phyloP scores from a whole-genome alignment of 1,284 basidiomycete genomes.

The Boletus semigastroideus region DNA sequence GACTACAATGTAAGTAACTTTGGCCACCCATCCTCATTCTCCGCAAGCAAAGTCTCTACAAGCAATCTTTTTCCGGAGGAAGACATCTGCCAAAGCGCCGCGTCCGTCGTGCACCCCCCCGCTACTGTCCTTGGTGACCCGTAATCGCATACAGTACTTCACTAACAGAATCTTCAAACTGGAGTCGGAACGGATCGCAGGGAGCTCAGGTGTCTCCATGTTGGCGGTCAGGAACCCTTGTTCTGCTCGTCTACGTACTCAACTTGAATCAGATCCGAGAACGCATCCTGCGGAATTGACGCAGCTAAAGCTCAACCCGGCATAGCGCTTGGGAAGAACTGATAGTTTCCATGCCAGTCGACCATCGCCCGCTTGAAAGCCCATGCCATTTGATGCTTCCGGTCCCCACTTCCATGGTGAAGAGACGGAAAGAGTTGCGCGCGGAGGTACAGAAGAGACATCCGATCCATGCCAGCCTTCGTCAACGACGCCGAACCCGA shows the following conservation, averaged over 20 bases:
- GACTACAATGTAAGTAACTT: neutral
- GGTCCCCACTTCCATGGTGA: neutral
- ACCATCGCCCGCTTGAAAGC: slow-evolving; percentile 6
- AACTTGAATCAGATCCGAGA: slow-evolving; percentile 17
- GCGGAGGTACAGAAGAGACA: slow-evolving; percentile 1
- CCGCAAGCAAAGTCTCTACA: neutral
- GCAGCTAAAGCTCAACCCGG: slow-evolving; percentile 5
- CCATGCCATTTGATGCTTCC: neutral
- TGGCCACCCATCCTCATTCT: neutral
- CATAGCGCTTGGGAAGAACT: slow-evolving; percentile 11
- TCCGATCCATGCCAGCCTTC: neutral
- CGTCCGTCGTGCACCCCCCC: slow-evolving; percentile 7
- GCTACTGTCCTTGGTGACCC: slow-evolving; percentile 3
- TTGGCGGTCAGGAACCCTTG: neutral
- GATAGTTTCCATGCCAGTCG: slow-evolving; percentile 25
- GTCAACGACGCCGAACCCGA: slow-evolving; percentile 21
- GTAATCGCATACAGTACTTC: slow-evolving; percentile 8
- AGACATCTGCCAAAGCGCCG: slow-evolving; percentile 23
- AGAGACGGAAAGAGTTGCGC: neutral
- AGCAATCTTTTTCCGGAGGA: slow-evolving; percentile 10
- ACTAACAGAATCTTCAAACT: slow-evolving; percentile 8
- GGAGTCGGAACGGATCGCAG: slow-evolving; percentile 22
- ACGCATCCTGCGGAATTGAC: slow-evolving; percentile 20
- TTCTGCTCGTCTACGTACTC: neutral
- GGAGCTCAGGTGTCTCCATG: slow-evolving; percentile 1